Conservation (phyloP, 73 alveolate species). For the Stentor coeruleus region DNA sequence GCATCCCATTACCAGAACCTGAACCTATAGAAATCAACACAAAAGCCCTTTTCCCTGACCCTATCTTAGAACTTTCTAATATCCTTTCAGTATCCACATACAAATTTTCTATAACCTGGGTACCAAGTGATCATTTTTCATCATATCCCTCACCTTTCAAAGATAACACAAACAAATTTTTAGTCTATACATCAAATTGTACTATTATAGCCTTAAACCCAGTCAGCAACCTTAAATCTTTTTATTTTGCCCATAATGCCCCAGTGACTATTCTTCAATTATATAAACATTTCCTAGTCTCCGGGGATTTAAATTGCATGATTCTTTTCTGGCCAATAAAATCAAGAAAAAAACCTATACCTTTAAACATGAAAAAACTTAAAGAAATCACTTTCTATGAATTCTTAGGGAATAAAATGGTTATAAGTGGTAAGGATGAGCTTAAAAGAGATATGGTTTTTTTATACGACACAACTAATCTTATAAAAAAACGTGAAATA, state of each 20-base stretch:
- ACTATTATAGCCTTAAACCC: conserved; percentile 4
- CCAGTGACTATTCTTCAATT: not conserved
- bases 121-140: not conserved
- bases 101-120: not conserved
- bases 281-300: not conserved
- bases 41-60: conserved; percentile 16
- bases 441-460: not conserved
- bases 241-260: not conserved
- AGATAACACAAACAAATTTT: not conserved
- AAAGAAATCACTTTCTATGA: not conserved
- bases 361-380: not conserved
- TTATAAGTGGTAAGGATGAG: not conserved
- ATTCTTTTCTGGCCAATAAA: not conserved
- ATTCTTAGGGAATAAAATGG: conserved; percentile 1
- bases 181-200: not conserved
- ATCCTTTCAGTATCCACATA: not conserved
- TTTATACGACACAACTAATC: not conserved
- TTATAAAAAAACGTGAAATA: not conserved
- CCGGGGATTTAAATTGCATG: not conserved
- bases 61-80: not conserved
- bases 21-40: not conserved
- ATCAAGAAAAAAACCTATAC: not conserved
- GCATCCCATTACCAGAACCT: not conserved
- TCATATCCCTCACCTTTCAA: not conserved
- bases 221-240: not conserved